Evolutionary conservation across 2,329 filamentous ascomycete genomes (phyloP).

Genomic region (Pleoardoris graminearum): DNA sequence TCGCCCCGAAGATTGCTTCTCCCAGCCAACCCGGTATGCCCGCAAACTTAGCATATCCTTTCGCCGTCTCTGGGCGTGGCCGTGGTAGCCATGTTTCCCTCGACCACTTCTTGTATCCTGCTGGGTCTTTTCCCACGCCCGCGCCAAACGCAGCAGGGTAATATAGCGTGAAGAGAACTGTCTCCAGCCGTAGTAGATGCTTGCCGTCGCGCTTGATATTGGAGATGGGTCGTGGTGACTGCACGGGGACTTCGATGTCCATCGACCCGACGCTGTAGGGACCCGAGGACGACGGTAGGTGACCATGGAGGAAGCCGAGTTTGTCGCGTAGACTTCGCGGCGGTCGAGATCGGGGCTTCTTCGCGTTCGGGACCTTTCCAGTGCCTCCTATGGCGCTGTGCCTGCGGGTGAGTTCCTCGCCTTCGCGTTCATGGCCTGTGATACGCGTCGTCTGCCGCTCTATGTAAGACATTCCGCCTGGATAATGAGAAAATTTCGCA

Average conservation of each 20-base stretch:
- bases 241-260: conserved; percentile 59
- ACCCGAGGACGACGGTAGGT: conserved; percentile 56
- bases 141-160: conserved; percentile 61
- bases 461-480: conserved; percentile 27
- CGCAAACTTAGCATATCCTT: conserved; percentile 66
- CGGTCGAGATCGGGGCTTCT: conserved; percentile 54
- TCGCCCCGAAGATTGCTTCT: conserved; percentile 59
- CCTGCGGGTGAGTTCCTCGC: conserved; percentile 17
- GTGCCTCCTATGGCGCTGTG: conserved; percentile 24
- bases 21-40: conserved; percentile 52
- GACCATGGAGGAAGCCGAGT: conserved; percentile 48
- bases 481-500: background rate
- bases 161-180: conserved; percentile 67
- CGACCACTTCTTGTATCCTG: conserved; percentile 51
- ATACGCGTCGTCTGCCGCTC: conserved; percentile 35
- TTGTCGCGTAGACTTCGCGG: conserved; percentile 55
- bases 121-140: conserved; percentile 44
- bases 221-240: conserved; percentile 53
- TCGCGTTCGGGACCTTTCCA: conserved; percentile 46
- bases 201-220: conserved; percentile 54
- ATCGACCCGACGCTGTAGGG: conserved; percentile 56
- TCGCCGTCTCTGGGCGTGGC: conserved; percentile 59
- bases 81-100: conserved; percentile 66
- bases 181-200: conserved; percentile 58
- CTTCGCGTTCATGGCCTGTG: conserved; percentile 24